Percentiles rank a stretch among this genome's conserved stretches.
phyloP scores from a whole-genome alignment of 2,329 filamentous ascomycete species.

The Camillea tinctor region DNA sequence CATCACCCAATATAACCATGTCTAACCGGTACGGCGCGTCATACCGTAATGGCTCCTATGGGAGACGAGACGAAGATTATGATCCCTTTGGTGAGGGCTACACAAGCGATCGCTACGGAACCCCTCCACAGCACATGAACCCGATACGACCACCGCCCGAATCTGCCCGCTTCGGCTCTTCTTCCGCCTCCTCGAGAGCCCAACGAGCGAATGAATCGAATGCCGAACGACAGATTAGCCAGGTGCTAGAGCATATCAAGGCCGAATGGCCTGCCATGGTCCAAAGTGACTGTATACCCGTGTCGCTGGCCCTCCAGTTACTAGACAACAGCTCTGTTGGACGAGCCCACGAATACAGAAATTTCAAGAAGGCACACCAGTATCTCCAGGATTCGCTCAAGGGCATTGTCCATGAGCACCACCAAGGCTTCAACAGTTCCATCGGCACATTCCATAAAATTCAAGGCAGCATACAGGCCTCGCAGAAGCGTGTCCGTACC shows the following conservation, averaged over 20 bases:
- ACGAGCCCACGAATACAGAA: constrained; percentile 80
- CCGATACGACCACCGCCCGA: constrained; percentile 32
- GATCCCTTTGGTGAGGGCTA: constrained; percentile 50
- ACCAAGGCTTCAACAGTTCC: constrained; percentile 98
- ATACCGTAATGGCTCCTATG: constrained; percentile 46
- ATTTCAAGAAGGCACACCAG: constrained; percentile 79
- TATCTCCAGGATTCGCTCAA: constrained; percentile 93
- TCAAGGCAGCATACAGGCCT: constrained; percentile 85
- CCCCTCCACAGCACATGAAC: constrained; percentile 27
- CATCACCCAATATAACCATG: constrained; percentile 41
- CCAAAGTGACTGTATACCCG: constrained; percentile 81
- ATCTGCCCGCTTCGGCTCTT: constrained; percentile 28
- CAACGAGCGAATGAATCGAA: constrained; percentile 38
- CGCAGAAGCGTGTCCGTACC: constrained; percentile 78
- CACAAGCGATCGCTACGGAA: constrained; percentile 42
- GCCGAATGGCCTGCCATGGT: constrained; percentile 92
- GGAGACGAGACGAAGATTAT: constrained; percentile 46
- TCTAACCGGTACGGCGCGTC: constrained; percentile 50
- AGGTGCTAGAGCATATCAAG: constrained; percentile 79
- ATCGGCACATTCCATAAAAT: constrained; percentile 99
- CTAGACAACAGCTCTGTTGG: constrained; percentile 93
- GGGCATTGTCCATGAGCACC: constrained; percentile 95
- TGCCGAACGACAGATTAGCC: constrained; percentile 56
- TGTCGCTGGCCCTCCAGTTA: constrained; percentile 91
- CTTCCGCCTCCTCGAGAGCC: constrained; percentile 23